Percentiles rank a stretch among this genome's conserved stretches.
Conservation (phyloP, 768 basidiomycete genomes). For the Infundibulicybe gibba region DNA sequence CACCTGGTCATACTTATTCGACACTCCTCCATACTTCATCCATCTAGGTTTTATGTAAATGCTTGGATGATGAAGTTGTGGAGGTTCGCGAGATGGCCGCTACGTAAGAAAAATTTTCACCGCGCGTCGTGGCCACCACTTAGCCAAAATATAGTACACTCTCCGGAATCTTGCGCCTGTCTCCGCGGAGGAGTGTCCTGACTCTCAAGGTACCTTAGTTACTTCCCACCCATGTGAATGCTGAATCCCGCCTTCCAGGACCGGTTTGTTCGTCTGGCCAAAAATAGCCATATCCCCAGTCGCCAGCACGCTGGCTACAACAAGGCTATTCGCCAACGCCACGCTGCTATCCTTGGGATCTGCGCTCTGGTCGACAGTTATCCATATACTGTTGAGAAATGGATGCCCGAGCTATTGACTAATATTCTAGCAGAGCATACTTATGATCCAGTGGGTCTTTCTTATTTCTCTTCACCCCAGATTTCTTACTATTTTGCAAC, state of each 20-base stretch:
- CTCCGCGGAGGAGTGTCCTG: conserved; percentile 72
- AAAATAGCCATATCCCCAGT: conserved; percentile 60
- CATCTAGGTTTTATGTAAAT: conserved; percentile 70
- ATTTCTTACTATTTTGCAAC: conserved; percentile 6
- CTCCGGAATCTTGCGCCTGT: conserved; percentile 79
- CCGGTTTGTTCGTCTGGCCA: conserved; percentile 75
- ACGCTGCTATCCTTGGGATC: conserved; percentile 92
- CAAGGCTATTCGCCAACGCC: conserved; percentile 69
- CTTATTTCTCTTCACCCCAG: conserved; percentile 7
- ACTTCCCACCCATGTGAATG: background rate
- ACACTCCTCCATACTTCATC: background rate
- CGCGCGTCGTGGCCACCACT: conserved; percentile 1
- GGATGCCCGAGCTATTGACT: conserved; percentile 85
- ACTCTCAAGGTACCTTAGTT: conserved; percentile 56
- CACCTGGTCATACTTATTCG: background rate
- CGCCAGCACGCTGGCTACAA: conserved; percentile 67
- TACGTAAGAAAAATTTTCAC: conserved; percentile 44
- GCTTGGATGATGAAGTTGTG: conserved; percentile 81
- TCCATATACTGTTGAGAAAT: conserved; percentile 93
- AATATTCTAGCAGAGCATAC: conserved; percentile 78
- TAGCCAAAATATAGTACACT: conserved; percentile 47
- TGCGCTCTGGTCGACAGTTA: conserved; percentile 92
- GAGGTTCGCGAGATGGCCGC: conserved; percentile 92
- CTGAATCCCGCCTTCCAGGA: conserved; percentile 36
- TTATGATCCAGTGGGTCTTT: conserved; percentile 67